Evolutionary conservation across 2,329 filamentous ascomycete genomes (phyloP), one percentile per base, ranked within the genome.

Genomic region (Penicillium capsulatum): DNA sequence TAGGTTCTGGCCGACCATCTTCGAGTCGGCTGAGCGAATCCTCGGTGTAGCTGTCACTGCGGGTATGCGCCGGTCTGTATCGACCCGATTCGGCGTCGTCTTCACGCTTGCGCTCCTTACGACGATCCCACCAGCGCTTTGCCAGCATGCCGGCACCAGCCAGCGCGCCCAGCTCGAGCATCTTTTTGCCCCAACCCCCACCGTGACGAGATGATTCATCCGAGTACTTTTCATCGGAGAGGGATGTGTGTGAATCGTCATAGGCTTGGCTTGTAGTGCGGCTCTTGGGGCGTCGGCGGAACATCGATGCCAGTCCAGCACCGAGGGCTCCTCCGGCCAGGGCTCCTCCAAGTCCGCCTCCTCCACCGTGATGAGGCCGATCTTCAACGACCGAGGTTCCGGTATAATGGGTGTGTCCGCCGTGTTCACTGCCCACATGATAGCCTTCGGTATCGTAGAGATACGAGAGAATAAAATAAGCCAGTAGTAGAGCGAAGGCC

Each of bases 401-500:
- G 2, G 66, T 66, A 19, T 68, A 65, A 24, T 80, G 81, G 35
- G 81, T 76, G 22, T 77, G 77, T 24, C 77, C 78, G 38, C 76
- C 69, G 53, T 79, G 77, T 30, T 79, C 72, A 50, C 76, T 74
- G 44, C 64, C 68, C 67, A 57, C 70, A 58, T 60, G 75, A 53
- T 57, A 77, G 65, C 60, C 56, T 37, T 61, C 57, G n/a, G 52
- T 53, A 24, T 67, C 80, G 65, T 68, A 82, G 63, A 79, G 73
- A 64, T 86, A 94, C 49, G 83, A 84, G 22, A 95, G 71, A 39
- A 91, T 71, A 55, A 97, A 94, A 65, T 89, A 96, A 10, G 80
- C 49, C 2, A 89, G 56, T 11, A 96, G 52, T 22, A 96, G 69
- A 13, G 85, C 73, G 17, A 80, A 78, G 61, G 84, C 83, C 73